phyloP scores from a whole-genome alignment of 23 red algal genomes.

The Gracilaria domingensis region DNA sequence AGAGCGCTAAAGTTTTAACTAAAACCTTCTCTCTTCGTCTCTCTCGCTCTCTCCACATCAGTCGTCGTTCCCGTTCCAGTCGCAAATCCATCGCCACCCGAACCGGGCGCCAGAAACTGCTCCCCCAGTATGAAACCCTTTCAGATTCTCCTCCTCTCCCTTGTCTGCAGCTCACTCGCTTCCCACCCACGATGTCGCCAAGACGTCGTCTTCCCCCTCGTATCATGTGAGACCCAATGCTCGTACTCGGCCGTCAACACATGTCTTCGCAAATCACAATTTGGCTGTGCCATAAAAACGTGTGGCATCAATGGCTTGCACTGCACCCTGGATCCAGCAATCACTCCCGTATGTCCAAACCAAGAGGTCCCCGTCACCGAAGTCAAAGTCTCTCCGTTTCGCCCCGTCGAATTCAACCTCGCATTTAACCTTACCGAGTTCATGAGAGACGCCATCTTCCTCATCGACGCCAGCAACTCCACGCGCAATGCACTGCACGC shows the following conservation, averaged over 20 bases:
- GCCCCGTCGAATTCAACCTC: constrained; percentile 6
- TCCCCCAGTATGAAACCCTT: neutral
- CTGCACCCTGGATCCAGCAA: neutral
- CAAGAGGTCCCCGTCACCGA: neutral
- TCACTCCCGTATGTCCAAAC: constrained; percentile 4
- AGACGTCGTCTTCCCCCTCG: neutral
- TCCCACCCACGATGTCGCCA: neutral
- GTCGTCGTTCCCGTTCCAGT: no score
- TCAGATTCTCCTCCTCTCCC: neutral
- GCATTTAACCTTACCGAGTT: neutral
- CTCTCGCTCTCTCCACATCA: no score
- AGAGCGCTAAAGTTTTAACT: no score
- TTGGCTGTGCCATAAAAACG: neutral
- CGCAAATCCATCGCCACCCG: no score
- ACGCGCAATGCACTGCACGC: neutral
- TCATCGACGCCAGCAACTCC: constrained; percentile 13
- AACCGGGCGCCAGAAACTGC: no score
- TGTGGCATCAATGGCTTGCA: neutral
- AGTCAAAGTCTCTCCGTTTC: neutral
- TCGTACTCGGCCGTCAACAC: neutral
- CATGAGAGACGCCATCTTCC: neutral
- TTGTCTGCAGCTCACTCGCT: neutral
- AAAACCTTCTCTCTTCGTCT: no score
- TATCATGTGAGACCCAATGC: neutral
- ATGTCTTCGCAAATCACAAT: neutral